Percentiles rank a stretch among this genome's conserved stretches.
phyloP scores from a whole-genome alignment of 306 rosid genomes.

The Psophocarpus tetragonolobus region DNA sequence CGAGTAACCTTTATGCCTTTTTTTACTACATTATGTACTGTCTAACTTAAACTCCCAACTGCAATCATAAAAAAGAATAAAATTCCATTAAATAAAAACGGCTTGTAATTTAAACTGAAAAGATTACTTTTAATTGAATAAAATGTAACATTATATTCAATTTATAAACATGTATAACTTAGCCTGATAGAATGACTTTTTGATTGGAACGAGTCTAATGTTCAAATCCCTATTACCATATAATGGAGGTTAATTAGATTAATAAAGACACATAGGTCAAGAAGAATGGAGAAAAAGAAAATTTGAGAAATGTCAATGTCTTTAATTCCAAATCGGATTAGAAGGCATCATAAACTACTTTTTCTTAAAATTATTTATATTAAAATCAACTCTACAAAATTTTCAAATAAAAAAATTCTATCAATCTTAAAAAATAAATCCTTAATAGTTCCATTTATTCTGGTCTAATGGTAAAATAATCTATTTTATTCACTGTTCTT shows the following conservation, averaged over 20 bases:
- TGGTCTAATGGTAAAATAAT: neutral
- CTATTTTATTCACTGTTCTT: neutral
- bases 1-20: no score
- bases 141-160: no score
- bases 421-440: neutral
- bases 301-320: no score
- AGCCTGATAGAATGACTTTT: neutral
- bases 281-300: no score
- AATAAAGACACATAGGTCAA: neutral
- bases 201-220: neutral
- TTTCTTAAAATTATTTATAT: neutral
- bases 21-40: no score
- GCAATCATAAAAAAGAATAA: no score
- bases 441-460: no score
- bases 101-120: no score
- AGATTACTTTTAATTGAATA: neutral
- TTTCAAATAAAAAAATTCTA: neutral
- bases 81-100: no score
- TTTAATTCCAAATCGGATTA: neutral
- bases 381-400: neutral
- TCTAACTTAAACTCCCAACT: no score
- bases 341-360: neutral
- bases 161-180: neutral
- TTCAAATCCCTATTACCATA: neutral
- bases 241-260: neutral